These are phyloP conservation scores for Neonectria neomacrospora DNA, from an alignment of 2,329 filamentous ascomycete genomes.

Conservation along the genomic window DNA sequence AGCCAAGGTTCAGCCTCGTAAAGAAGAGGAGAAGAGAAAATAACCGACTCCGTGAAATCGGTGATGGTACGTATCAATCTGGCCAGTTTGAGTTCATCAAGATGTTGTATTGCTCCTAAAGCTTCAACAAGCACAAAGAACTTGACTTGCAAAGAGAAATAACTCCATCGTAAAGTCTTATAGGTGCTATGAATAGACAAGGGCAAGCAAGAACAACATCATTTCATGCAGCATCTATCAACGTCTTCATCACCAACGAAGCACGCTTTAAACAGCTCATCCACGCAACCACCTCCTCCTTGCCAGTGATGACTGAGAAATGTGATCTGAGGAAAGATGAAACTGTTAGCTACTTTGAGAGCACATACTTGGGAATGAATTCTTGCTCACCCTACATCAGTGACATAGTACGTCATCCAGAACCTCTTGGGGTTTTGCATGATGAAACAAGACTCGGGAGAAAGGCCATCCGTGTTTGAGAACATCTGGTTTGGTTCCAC, in stretches of 20 bases:
- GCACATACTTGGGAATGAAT: background rate
- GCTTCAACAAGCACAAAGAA: background rate
- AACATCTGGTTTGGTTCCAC: slow-evolving; percentile 30
- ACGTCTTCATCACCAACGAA: slow-evolving; percentile 26
- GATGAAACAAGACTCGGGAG: slow-evolving; percentile 32
- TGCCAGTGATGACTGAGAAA: slow-evolving; percentile 26
- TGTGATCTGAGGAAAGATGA: slow-evolving; percentile 12
- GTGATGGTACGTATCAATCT: background rate
- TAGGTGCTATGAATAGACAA: background rate
- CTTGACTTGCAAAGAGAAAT: background rate
- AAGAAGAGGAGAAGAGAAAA: background rate
- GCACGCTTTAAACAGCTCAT: slow-evolving; percentile 25
- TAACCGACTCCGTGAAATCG: background rate
- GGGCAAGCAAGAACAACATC: background rate
- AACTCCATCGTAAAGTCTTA: background rate
- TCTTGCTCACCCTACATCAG: slow-evolving; percentile 23
- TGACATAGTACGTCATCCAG: slow-evolving; percentile 33
- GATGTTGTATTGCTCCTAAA: background rate
- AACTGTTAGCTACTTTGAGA: slow-evolving; percentile 1
- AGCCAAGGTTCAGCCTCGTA: background rate
- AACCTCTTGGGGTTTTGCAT: slow-evolving; percentile 29
- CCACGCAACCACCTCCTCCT: slow-evolving; percentile 23
- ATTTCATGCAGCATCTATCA: slow-evolving; percentile 26
- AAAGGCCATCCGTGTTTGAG: slow-evolving; percentile 28
- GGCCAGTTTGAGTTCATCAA: background rate